phyloP scores from a whole-genome alignment of 306 rosid species.

The Clitoria ternatea region DNA sequence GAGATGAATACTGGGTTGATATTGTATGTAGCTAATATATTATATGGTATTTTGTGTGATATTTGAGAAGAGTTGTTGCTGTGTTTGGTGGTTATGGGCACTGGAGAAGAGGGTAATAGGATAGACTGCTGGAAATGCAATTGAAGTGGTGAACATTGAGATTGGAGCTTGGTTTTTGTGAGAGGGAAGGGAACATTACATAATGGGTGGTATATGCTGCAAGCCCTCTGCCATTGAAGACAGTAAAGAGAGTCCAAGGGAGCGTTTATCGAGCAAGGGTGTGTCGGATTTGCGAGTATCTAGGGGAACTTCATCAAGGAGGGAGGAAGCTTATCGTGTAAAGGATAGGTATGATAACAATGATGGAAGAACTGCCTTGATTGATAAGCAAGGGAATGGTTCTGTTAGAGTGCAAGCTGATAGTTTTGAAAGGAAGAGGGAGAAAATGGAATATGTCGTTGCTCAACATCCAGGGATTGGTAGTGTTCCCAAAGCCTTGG shows the following conservation, averaged over 20 bases:
- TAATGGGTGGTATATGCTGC: conserved; percentile 86
- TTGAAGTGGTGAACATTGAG: conserved; percentile 46
- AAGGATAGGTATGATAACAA: conserved; percentile 61
- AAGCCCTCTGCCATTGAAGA: conserved; percentile 98
- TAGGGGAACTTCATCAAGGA: conserved; percentile 69
- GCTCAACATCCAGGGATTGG: conserved; percentile 76
- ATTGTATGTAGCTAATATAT: conserved; percentile 8
- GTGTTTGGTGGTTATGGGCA: conserved; percentile 20
- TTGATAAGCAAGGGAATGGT: conserved; percentile 73
- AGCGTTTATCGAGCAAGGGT: conserved; percentile 59
- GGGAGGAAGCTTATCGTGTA: conserved; percentile 66
- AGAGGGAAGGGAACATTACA: conserved; percentile 39
- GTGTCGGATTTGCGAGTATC: conserved; percentile 43
- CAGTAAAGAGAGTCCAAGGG: conserved; percentile 92
- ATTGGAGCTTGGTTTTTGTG: conserved; percentile 38
- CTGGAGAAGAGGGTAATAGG: conserved; percentile 36
- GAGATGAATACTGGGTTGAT: conserved; percentile 32
- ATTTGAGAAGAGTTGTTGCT: conserved; percentile 17
- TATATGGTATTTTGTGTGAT: conserved; percentile 12
- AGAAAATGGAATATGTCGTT: conserved; percentile 64
- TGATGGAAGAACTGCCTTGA: conserved; percentile 60
- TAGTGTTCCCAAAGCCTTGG: conserved; percentile 71
- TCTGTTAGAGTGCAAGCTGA: conserved; percentile 51
- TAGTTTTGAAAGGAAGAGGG: conserved; percentile 78
- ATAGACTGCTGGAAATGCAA: conserved; percentile 29